Percentiles rank a stretch among this genome's conserved stretches.
These are phyloP conservation scores for Vitrella brassicaformis DNA, from an alignment of 73 alveolate species.

Conservation along the genomic window DNA sequence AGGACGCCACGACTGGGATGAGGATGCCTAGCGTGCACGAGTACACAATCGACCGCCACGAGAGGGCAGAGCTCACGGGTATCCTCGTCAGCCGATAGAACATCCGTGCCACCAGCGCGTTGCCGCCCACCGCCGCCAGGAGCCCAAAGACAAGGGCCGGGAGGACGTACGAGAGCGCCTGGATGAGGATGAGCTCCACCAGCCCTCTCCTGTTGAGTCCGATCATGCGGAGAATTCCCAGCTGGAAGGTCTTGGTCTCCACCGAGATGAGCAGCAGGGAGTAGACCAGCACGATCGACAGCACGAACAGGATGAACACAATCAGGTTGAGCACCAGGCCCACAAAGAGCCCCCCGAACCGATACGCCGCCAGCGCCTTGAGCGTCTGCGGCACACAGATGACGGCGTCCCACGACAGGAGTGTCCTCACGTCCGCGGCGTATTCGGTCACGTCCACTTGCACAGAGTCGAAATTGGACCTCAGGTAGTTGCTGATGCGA, in stretches of 20 bases:
- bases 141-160: conserved; percentile 66
- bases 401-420: conserved; percentile 59
- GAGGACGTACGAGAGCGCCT: conserved; percentile 59
- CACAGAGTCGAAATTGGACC: conserved; percentile 48
- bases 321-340: conserved; percentile 63
- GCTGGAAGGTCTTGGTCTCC: conserved; percentile 67
- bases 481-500: conserved; percentile 30
- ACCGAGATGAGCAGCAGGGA: conserved; percentile 62
- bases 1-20: conserved; percentile 55
- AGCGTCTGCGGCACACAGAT: conserved; percentile 45
- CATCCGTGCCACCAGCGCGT: conserved; percentile 8
- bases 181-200: conserved; percentile 42
- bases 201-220: conserved; percentile 66
- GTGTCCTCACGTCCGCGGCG: conserved; percentile 45
- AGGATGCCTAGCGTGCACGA: conserved; percentile 48
- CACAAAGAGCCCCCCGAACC: conserved; percentile 51
- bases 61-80: conserved; percentile 46
- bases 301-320: conserved; percentile 49
- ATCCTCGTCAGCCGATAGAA: conserved; percentile 47
- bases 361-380: conserved; percentile 33
- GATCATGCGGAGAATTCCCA: conserved; percentile 70
- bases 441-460: conserved; percentile 30
- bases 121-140: conserved; percentile 40
- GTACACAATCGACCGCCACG: conserved; percentile 38
- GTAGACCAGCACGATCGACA: conserved; percentile 55